Base-by-base conservation (phyloP, 1,284 basidiomycete genomes). In the Ganoderma leucocontextum region DNA sequence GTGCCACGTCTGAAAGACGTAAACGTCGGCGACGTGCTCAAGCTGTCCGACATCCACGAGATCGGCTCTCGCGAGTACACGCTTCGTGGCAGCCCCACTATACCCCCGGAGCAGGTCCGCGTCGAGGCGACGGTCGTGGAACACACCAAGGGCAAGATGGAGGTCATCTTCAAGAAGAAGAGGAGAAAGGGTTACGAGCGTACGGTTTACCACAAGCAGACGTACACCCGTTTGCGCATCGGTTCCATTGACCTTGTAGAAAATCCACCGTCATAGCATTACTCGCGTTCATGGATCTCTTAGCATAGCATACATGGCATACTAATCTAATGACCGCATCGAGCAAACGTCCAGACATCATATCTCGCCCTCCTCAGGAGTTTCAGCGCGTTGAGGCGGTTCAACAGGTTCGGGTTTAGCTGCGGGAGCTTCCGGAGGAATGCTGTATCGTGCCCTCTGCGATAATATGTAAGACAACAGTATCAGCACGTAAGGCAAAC, bases 1-100 rank as follows among this genome's bases (percentile, higher is more conserved):
- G 88, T 99, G 1, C 96, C 97, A 2, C 91, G 91, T 61, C 87
- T 99, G 62, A 91, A 91, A 73, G 89, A 92, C 79, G 91, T 92
- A 66, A 85, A 87, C 52, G 89, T 97, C 65, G 97, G 97, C 35
- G 95, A 98, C 76, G 86, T 93, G 47, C 87, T 99, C 65, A 82
- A 86, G 7, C 88, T 99, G 66, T 93, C 95, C 72, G 87, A 95
- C 72, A 92, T 99, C 69, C 92, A 97, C 78, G 97, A 99, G 81
- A 88, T 99, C 64, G 97, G 97, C 69, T 96, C 95, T 60, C 90
- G 96, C 73, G 96, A 98, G 79, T 99, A 93, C 82, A 97, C 96
- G n/a, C 85, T 92, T 66, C 94, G 94, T 66, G 92, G 91, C 61
- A 87, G 87, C 72, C 90, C 91, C 6, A 78, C 82, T 73, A 85